Evolutionary conservation across 1,284 basidiomycete genomes (phyloP), one percentile per base, ranked within the genome.

Genomic region (Ceratobasidium sp.): DNA sequence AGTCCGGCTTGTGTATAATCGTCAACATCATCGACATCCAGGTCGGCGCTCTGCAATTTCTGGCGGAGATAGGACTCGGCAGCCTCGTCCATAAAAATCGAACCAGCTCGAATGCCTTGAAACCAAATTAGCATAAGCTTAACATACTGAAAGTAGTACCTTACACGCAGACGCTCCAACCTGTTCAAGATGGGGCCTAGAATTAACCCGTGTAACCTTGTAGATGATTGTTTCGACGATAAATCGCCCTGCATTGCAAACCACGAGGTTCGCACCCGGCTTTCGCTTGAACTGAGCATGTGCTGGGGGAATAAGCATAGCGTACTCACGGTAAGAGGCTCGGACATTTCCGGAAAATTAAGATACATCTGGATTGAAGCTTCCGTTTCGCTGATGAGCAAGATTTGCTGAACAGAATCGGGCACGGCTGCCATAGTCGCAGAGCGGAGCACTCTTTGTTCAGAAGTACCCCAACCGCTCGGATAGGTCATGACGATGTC

Each of bases 331-430:
- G 50, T n/a, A 54, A 69, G 38, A 38, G 74, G 27, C n/a, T 48
- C 23, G 59, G 38, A 23, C 69, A 60, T 10, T 46, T 68, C 18
- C 77, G 30, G 14, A 54, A 48, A 50, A 77, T 65, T 50, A 7
- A 80, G 18, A 14, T 59, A 75, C 38, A 74, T 79, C 33, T 80
- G 79, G 6, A 80, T 71, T 1, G 71, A 78, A 6, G 78, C 79
- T 48, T 80, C 79, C 0, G 62, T 78, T 52, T 80, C 79, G n/a
- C 65, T 65, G 8, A 80, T 41, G 38, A 80, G 78, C 0, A 27
- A 16, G 20, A 79, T 41, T 7, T 66, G 79, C 12, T 65, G n/a
- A 23, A 12, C 23, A 6, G 62, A 18, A 3, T 60, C 27, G 14
- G 16, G 33, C 3, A 23, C 7, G 6, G 23, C 27, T 10, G 55